Conservation (phyloP, 306 rosid genomes). For the Prunus fruticosa region DNA sequence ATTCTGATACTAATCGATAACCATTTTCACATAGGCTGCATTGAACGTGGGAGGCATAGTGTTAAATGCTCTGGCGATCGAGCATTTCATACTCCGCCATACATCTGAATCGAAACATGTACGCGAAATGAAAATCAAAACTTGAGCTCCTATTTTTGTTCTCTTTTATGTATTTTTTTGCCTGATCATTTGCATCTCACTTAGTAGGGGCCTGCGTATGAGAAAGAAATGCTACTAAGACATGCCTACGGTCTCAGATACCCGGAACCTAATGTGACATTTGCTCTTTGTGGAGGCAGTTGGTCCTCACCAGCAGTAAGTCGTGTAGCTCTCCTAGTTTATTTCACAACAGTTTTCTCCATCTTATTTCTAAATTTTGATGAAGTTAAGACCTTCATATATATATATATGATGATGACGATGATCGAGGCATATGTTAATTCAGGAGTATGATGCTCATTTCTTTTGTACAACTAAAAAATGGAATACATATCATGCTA, state of each 20-base stretch:
- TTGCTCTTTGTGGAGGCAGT: conserved; percentile 85
- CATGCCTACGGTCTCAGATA: conserved; percentile 80
- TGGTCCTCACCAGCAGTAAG: conserved; percentile 97
- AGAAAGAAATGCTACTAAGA: conserved; percentile 66
- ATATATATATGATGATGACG: no score
- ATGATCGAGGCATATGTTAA: no score
- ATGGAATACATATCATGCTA: no score
- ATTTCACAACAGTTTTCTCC: neutral
- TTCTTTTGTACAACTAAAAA: no score
- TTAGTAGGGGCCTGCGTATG: conserved; percentile 47
- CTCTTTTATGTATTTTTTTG: neutral
- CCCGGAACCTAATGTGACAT: conserved; percentile 87
- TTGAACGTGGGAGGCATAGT: conserved; percentile 81
- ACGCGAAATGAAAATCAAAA: conserved; percentile 7
- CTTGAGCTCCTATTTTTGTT: neutral
- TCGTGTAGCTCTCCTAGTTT: neutral
- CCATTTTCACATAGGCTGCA: conserved; percentile 54
- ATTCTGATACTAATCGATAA: neutral
- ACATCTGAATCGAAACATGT: conserved; percentile 67
- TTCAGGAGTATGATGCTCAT: no score
- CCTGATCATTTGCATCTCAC: neutral
- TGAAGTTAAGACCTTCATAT: neutral
- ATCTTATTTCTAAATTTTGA: neutral
- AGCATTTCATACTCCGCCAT: conserved; percentile 88
- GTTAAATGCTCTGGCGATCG: conserved; percentile 89